Base-by-base conservation (phyloP, 805 yeast genomes). In the Saccharomycopsis schoenii region DNA sequence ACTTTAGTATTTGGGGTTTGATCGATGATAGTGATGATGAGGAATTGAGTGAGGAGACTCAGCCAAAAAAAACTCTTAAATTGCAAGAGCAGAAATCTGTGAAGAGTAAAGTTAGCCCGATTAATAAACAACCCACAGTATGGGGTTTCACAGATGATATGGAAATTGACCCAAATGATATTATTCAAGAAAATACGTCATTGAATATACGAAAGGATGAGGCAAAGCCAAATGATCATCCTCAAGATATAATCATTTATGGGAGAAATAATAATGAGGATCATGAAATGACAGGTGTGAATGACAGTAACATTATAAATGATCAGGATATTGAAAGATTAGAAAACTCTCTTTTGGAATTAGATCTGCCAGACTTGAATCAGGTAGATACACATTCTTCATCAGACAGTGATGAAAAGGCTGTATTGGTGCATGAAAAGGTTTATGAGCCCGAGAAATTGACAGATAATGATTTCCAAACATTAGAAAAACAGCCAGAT, bases 1-100 rank as follows among this genome's bases (percentile, higher is more conserved):
- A 94, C 74, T 94, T 94, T 68, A 90, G 97, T 74, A 82, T 88
- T 5, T 94, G 97, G 97, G 98, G 98, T 6, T 73, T 94, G 43
- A 79, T 86, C 17, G 88, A 84, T 65, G 89, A 85, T 29, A 83
- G 79, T 24, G 83, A 79, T 50, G 84, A 76, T 14, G 81, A 80
- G 43, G 90, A 83, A 47, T 39, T 34, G 41, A 51, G n/a, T 24
- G 47, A 37, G 15, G 14, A 19, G 12, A 37, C 6, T 25, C 37
- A 40, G 21, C 15, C 47, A 40, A 42, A 24, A 14, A 24, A 41
- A 17, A 3, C 4, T 43, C 1, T 37, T 25, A 14, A 41, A 42
- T n/a, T n/a, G 41, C 24, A 24, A 8, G 39, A 9, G 14, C 39
- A 56, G 25, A 4, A 17, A 15, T 14, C 25, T 50, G 25, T n/a